A percentile compares a stretch with the other conserved stretches of the same genome.
Evolutionary conservation across 1,139 yeast species (phyloP).

Genomic region (Hyphopichia khmerensis): DNA sequence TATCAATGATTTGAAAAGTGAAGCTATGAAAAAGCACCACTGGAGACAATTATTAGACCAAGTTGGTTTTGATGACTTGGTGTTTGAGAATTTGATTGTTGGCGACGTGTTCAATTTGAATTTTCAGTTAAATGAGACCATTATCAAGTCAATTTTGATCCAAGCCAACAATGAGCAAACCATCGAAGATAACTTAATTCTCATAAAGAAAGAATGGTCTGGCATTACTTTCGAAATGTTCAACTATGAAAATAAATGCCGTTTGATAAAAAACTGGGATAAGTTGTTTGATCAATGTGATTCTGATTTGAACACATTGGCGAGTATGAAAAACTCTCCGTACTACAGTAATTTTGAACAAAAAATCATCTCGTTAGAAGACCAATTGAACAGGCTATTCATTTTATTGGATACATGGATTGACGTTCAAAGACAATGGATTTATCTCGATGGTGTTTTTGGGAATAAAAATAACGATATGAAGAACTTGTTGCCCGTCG

Average conservation of each 20-base stretch:
- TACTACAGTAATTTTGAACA: conserved; percentile 63
- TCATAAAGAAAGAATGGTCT: conserved; percentile 52
- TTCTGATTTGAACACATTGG: conserved; percentile 60
- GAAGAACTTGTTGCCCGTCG: conserved; percentile 63
- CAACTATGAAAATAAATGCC: conserved; percentile 51
- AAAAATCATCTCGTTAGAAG: conserved; percentile 56
- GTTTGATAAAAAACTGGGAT: conserved; percentile 72
- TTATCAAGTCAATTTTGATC: conserved; percentile 50
- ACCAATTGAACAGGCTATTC: conserved; percentile 50
- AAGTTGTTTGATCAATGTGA: conserved; percentile 56
- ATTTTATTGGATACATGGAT: conserved; percentile 69
- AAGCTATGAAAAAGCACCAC: conserved; percentile 63
- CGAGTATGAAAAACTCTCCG: conserved; percentile 73
- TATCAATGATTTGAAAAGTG: conserved; percentile 54
- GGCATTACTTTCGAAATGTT: conserved; percentile 52
- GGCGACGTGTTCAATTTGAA: conserved; percentile 66
- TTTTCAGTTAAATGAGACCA: conserved; percentile 42
- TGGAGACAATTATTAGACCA: conserved; percentile 56
- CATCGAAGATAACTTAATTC: conserved; percentile 54
- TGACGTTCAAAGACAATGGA: conserved; percentile 89
- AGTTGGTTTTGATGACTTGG: conserved; percentile 18
- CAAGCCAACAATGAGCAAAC: conserved; percentile 75
- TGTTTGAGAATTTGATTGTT: conserved; percentile 33
- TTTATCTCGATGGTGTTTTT: conserved; percentile 80
- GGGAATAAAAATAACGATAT: conserved; percentile 55